A percentile compares a stretch with the other conserved stretches of the same genome.
These are phyloP conservation scores for Dalbergia cultrata DNA, from an alignment of 306 rosid species.

Conservation along the genomic window DNA sequence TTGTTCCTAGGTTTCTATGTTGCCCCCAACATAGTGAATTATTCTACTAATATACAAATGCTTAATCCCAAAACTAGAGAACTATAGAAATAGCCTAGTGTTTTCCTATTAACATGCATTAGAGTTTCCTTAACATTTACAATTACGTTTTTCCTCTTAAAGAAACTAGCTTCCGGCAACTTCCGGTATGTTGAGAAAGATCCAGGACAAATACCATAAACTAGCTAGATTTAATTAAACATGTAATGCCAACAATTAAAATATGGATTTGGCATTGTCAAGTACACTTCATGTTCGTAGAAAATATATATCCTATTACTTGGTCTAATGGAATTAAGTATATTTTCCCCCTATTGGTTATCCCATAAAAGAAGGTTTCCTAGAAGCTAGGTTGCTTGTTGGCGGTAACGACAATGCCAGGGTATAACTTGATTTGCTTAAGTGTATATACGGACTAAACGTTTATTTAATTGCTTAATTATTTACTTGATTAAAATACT, in stretches of 20 bases:
- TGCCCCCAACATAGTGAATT: not conserved
- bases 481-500: constrained; percentile 36
- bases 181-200: constrained; percentile 45
- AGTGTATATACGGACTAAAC: constrained; percentile 22
- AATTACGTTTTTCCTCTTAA: not conserved
- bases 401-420: constrained; percentile 45
- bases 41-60: constrained; percentile 18
- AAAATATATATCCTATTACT: constrained; percentile 41
- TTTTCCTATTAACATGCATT: constrained; percentile 27
- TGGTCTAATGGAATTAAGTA: constrained; percentile 28
- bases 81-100: not conserved
- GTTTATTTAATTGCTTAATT: not conserved
- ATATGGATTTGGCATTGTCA: constrained; percentile 41
- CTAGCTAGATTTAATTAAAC: constrained; percentile 20
- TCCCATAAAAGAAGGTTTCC: constrained; percentile 42
- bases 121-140: constrained; percentile 33
- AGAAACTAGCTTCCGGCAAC: constrained; percentile 4
- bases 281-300: constrained; percentile 10
- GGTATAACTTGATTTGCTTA: constrained; percentile 41
- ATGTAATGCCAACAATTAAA: constrained; percentile 44
- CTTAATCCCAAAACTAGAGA: constrained; percentile 27
- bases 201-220: constrained; percentile 47
- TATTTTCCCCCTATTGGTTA: constrained; percentile 39
- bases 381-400: constrained; percentile 52
- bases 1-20: constrained; percentile 51